phyloP scores from a whole-genome alignment of 257 asterid species.

The Solanum chmielewskii region DNA sequence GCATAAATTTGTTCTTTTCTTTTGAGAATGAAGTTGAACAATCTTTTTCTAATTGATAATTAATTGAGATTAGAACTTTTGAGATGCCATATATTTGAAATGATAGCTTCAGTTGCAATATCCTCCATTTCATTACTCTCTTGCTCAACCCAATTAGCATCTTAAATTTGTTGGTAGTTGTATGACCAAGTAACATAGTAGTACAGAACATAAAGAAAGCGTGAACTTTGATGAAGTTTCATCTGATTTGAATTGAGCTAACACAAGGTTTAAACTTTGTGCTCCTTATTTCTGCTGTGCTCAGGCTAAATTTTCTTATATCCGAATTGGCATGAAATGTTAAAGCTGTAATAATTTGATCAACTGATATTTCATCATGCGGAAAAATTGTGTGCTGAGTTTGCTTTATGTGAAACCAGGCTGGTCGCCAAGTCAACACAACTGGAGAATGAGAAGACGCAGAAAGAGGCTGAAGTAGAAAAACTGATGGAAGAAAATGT shows the following conservation, averaged over 20 bases:
- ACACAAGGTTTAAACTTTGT: not conserved
- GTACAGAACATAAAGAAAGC: not conserved
- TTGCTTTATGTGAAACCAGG: constrained; percentile 29
- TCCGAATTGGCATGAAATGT: not conserved
- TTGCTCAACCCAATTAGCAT: not conserved
- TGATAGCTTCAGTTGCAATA: not conserved
- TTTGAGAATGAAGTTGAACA: not conserved
- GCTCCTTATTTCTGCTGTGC: not conserved
- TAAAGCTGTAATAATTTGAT: not conserved
- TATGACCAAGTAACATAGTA: not conserved
- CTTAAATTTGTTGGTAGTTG: not conserved
- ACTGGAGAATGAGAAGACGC: constrained; percentile 81
- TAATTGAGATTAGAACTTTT: not conserved
- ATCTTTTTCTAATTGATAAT: not conserved
- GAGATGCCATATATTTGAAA: not conserved
- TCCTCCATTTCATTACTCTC: not conserved
- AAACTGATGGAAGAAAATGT: constrained; percentile 91
- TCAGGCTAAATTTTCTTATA: not conserved
- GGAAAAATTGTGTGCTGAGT: constrained; percentile 1
- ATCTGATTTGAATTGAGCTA: not conserved
- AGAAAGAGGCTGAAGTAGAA: constrained; percentile 84
- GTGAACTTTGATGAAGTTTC: not conserved
- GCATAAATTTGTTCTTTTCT: not conserved
- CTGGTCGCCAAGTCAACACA: constrained; percentile 70
- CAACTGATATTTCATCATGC: not conserved